Base-by-base conservation (phyloP, 345 rosid species). In the Mallotus nudiflorus region DNA sequence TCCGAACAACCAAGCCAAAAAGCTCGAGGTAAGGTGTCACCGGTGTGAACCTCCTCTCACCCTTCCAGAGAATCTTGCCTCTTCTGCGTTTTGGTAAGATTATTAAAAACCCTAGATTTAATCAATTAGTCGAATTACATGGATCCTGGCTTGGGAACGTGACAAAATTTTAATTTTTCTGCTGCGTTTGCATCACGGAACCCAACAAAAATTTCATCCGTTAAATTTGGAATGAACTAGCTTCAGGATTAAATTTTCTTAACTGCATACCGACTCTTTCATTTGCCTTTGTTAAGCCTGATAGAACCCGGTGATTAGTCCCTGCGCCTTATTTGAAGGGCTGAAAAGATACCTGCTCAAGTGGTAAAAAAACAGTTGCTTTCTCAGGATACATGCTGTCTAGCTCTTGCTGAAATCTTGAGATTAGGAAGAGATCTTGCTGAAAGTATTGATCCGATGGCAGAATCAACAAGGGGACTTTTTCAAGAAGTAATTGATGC, bases 391-490 rank as follows among this genome's bases (percentile, higher is more conserved):
- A 76, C 53, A 76, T 25, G 1, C 15, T 76, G 67, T 6, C 62
- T 16, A 70, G 49, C 16, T 70, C 62, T 39, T 64, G 27, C 55
- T 65, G n/a, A 50, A 76, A 70, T 20, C 55, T 63, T 9, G 75
- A 61, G 33, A 76, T 70, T 67, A 70, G 44, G 62, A 69, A 75
- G n/a, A 75, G 44, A 15, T 52, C 65, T 40, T 71, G 75, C 19
- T 40, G 11, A 22, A 75, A 75, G 62, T 75, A 75, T 18, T 64
- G 52, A 28, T 75, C 71, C 1, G 79, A 65, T 52, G 28, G 46
- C 61, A 63, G 29, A 35, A 75, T 65, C 66, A 75, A 71, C 79
- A 67, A 75, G 0, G 79, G 75, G 46, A 70, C 55, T 3, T 70
- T 65, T 22, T 29, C 25, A 2, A 75, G 55, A 56, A 58, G 4